Base-by-base conservation (phyloP, 306 rosid genomes). In the Sphenostylis stenocarpa region DNA sequence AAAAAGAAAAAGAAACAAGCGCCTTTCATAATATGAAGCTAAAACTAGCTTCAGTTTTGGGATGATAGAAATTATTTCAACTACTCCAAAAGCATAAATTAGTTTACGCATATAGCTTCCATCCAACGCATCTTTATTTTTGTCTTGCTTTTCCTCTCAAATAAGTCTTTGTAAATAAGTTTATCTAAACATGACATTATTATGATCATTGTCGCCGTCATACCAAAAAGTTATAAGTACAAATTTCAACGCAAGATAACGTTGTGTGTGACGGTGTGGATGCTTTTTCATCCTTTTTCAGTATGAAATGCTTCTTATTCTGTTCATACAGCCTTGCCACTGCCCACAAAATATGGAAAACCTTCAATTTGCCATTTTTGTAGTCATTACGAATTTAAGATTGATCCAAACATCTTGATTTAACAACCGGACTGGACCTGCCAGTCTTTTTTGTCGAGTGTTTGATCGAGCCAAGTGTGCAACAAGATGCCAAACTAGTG, bases 371-470 rank as follows among this genome's bases (percentile, higher is more conserved):
- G 23, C 65, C 14, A 28, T 43, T 44, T 58, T 43, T 73, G 57
- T 43, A 45, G 21, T 57, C 29, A 13, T 51, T 33, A 6, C n/a
- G 6, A 29, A 48, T 28, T 69, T 53, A 34, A 20, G 13, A 52
- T 52, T 52, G 34, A 34, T 14, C 77, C 47, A 60, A 52, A 45
- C 41, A 39, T 10, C 14, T 52, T 53, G 23, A 36, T 21, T 56
- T 31, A 60, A 41, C 33, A 29, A 43, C 31, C 4, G 19, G 61
- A n/a, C 34, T 12, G 7, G 48, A 28, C 48, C 20, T 65, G 56
- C 36, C 38, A 76, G 5, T 36, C 26, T 76, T 34, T 47, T 67
- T 73, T 56, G 15, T 55, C 52, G 67, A 73, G 60, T 41, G 57
- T 24, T 65, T 17, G 24, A 67, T 34, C 65, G 33, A 24, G 9